Percentiles rank a stretch among this genome's conserved stretches.
Evolutionary conservation across 1,139 yeast species (phyloP).

Genomic region (Meyerozyma sp.): DNA sequence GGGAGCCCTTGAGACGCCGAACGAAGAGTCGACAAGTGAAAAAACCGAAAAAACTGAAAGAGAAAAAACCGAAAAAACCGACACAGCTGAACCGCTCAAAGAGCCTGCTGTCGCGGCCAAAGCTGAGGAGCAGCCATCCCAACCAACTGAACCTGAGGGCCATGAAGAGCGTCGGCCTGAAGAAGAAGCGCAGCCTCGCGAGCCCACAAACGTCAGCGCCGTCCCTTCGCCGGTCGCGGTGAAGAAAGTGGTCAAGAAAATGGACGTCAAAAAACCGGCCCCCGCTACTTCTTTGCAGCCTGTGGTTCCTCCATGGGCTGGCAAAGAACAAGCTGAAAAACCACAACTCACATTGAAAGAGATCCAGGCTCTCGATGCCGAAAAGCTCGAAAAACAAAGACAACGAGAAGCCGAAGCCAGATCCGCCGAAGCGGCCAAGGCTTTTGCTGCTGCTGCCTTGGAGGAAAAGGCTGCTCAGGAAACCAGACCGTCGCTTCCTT

Average conservation of each 20-base stretch:
- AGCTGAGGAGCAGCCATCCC: too few relatives aligned
- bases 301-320: conserved; percentile 52
- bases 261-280: background rate
- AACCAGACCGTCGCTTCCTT: conserved; percentile 32
- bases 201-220: background rate
- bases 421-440: conserved; percentile 15
- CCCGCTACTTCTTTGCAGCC: conserved; percentile 13
- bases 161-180: background rate
- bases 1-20: conserved; percentile 14
- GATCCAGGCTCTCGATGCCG: conserved; percentile 66
- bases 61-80: background rate
- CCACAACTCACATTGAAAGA: conserved; percentile 61
- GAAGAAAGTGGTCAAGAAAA: background rate
- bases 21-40: conserved; percentile 3
- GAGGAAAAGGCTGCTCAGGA: conserved; percentile 17
- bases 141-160: too few relatives aligned
- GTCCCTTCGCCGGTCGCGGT: background rate
- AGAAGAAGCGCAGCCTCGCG: background rate
- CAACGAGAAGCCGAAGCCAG: conserved; percentile 28
- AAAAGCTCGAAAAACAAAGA: conserved; percentile 37
- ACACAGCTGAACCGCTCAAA: background rate
- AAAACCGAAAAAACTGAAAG: background rate
- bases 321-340: conserved; percentile 18
- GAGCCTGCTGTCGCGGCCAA: background rate
- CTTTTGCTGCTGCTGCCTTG: conserved; percentile 19